Conservation (phyloP, 1,284 basidiomycete species). For the Ceratorhiza oryzae-sativae region DNA sequence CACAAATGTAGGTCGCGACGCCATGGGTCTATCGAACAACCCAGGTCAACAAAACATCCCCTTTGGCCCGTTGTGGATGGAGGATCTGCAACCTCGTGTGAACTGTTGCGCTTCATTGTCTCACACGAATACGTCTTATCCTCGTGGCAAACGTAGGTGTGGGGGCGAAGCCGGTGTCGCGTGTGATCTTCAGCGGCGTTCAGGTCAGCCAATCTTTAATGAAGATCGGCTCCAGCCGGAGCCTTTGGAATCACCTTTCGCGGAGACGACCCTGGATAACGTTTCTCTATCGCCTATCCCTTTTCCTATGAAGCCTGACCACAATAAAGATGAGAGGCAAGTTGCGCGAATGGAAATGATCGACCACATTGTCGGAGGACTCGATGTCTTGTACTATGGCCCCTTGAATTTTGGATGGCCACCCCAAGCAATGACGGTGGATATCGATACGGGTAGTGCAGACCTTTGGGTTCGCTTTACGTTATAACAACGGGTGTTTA, state of each 20-base stretch:
- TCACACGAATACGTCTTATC: background rate
- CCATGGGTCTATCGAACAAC: background rate
- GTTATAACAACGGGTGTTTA: too few relatives aligned
- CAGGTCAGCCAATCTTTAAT: background rate
- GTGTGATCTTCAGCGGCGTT: background rate
- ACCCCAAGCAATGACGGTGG: slow-evolving; percentile 46
- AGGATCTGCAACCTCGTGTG: background rate
- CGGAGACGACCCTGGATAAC: background rate
- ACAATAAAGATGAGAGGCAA: background rate
- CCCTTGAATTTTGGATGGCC: slow-evolving; percentile 41
- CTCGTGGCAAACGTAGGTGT: slow-evolving; percentile 3
- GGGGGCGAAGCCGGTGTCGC: background rate
- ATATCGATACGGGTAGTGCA: slow-evolving; percentile 53
- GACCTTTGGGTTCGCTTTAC: slow-evolving; percentile 47
- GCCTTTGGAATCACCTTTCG: background rate
- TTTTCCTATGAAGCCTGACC: background rate
- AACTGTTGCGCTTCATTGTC: background rate
- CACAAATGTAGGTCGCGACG: background rate
- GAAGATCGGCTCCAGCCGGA: background rate
- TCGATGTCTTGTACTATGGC: slow-evolving; percentile 44
- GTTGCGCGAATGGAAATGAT: slow-evolving; percentile 49
- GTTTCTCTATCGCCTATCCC: background rate
- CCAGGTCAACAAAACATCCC: background rate
- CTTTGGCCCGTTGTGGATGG: background rate
- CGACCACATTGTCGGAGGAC: slow-evolving; percentile 50